Base-by-base conservation (phyloP, 345 rosid genomes). In the Euphorbia peplus region DNA sequence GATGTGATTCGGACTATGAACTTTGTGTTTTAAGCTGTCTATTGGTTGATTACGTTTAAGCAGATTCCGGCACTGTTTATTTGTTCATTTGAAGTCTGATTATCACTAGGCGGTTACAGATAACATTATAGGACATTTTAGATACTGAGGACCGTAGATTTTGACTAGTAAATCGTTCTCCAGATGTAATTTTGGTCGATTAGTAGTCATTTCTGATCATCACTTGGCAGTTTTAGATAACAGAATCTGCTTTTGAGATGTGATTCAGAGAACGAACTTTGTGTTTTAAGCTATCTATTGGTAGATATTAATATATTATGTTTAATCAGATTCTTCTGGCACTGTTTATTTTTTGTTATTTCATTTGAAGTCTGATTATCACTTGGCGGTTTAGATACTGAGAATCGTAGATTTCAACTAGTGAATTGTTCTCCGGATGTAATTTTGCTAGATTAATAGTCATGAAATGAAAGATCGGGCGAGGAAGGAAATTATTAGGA, bases 101-200 rank as follows among this genome's bases (percentile, higher is more conserved):
- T n/a, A n/a, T n/a, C n/a, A n/a, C 22, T 44, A 44, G 64, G 57
- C 66, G 60, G 47, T 69, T 26, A 37, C 48, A n/a, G 60, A 60
- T 59, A 55, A 44, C 22, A 16, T 51, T 37, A 55, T 21, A 42
- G 25, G 55, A 21, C 32, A 42, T 56, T 25, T 16, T 10, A 11
- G 11, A 41, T 39, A 19, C 13, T 47, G 10, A 41, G 71, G 42
- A 25, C 44, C 19, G 26, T 47, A 46, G 56, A 42, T 68, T 68
- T 55, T 22, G 4, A 9, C n/a, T 44, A 12, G 32, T 28, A n/a
- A 57, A 63, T 5, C n/a, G 2, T 59, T 30, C 13, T 59, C 15
- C 0, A 8, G 61, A 26, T 28, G 15, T 30, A 16, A 30, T 58
- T 58, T 58, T 29, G n/a, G 2, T 29, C 16, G 19, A 63, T 22